Base-by-base conservation (phyloP, 768 basidiomycete species). In the Rhodosporidiobolus sp. region DNA sequence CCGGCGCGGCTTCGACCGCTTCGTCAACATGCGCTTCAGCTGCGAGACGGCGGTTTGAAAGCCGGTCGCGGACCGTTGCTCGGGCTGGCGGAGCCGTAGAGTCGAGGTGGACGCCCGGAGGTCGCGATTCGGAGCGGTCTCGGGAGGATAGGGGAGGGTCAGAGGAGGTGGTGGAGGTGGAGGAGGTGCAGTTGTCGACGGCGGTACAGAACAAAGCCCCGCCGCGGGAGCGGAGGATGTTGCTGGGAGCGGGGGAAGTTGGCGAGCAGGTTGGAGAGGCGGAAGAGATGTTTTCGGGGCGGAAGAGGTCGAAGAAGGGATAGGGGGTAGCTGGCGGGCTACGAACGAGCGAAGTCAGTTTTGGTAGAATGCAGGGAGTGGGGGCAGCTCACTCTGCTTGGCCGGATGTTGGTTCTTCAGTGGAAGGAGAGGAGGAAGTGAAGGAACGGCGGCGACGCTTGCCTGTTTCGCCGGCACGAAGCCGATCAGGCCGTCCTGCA, bases 1-100 rank as follows among this genome's bases (percentile, higher is more conserved):
- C 7, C 22, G 61, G 0, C 2, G 9, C 32, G 19, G 5, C n/a
- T 28, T 12, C 7, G 62, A 53, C 8, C 32, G 3, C 26, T 52
- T 35, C 3, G 38, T 22, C 10, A 64, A 50, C 63, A 64, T 64
- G 24, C 63, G 63, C 38, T 64, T 64, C 26, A 64, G 63, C 28
- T 45, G 52, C 35, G 35, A 28, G 63, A 64, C 52, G 32, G 63
- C 38, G 4, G 38, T 20, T 9, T 54, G 35, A 9, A 64, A 64
- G 8, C 26, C 38, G 26, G n/a, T 64, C 0, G 63, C 16, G 16
- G 61, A 17, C 19, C 32, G 5, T 8, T 26, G 3, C 1, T 4
- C 9, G 5, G 61, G 20, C 11, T 45, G 7, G 34, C 22, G 26
- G 26, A 50, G 61, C 5, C 30, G 14, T 2, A 32, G 32, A 6